Percentiles rank a stretch among this genome's conserved stretches.
Conservation (phyloP, 2,329 filamentous ascomycete species). For the Furcasterigmium sp. region DNA sequence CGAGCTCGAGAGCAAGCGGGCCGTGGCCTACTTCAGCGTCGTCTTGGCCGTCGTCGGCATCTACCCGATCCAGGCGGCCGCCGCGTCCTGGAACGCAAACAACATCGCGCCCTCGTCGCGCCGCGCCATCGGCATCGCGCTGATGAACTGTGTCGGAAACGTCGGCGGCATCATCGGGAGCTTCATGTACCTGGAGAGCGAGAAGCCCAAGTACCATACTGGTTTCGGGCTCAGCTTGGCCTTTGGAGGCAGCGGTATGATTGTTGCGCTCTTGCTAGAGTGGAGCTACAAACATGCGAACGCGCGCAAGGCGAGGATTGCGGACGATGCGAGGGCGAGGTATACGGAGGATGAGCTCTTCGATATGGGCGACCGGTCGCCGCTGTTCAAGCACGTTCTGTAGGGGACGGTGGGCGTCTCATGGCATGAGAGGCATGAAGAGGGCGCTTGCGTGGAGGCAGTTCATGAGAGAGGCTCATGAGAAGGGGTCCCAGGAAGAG, state of each 20-base stretch:
- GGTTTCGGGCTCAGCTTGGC: conserved; percentile 27
- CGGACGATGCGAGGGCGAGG: conserved; percentile 16
- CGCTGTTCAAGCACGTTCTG: conserved; percentile 14
- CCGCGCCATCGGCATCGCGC: conserved; percentile 19
- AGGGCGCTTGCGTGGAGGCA: too few species aligned
- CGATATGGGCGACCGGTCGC: conserved; percentile 24
- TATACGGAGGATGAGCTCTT: conserved; percentile 23
- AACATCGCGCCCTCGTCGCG: conserved; percentile 18
- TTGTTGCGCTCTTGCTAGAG: conserved; percentile 23
- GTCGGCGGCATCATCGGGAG: conserved; percentile 21
- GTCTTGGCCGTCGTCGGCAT: conserved; percentile 10
- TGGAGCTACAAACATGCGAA: conserved; percentile 20
- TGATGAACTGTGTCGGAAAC: conserved; percentile 23
- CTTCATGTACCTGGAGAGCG: conserved; percentile 19
- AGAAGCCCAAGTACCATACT: conserved; percentile 43
- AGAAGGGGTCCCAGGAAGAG: too few species aligned
- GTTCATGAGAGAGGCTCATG: too few species aligned
- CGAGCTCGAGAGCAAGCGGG: conserved; percentile 5
- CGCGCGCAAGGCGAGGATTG: conserved; percentile 15
- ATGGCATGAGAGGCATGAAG: too few species aligned
- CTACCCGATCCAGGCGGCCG: conserved; percentile 11
- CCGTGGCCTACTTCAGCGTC: conserved; percentile 10
- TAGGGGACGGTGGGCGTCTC: background rate
- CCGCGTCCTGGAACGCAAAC: conserved; percentile 14
- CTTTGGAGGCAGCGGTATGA: conserved; percentile 20